phyloP scores from a whole-genome alignment of 768 basidiomycete species.

The Asterophora lycoperdoides region DNA sequence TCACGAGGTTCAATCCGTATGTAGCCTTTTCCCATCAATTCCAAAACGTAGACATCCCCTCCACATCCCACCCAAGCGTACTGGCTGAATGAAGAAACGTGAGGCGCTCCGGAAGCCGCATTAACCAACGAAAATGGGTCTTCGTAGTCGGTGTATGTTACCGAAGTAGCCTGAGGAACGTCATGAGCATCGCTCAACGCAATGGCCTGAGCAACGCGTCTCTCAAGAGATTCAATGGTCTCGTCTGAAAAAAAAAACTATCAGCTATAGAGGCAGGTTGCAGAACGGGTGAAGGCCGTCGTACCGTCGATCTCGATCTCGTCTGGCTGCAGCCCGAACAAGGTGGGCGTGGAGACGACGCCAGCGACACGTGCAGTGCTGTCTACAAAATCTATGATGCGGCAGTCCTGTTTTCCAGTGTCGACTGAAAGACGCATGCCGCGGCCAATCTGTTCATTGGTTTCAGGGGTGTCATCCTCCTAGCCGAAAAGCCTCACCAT shows the following conservation, averaged over 20 bases:
- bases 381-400: slow-evolving; percentile 90
- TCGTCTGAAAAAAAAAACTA: slow-evolving; percentile 38
- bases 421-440: slow-evolving; percentile 82
- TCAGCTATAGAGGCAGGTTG: not conserved
- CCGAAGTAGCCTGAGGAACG: slow-evolving; percentile 52
- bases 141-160: slow-evolving; percentile 75
- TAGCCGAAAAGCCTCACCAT: slow-evolving; percentile 52
- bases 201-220: slow-evolving; percentile 28
- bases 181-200: slow-evolving; percentile 24
- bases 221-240: slow-evolving; percentile 44
- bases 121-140: slow-evolving; percentile 62
- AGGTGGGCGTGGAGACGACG: slow-evolving; percentile 71
- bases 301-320: slow-evolving; percentile 60
- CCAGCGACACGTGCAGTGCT: slow-evolving; percentile 63
- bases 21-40: slow-evolving; percentile 67
- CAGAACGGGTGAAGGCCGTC: not conserved
- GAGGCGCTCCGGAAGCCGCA: slow-evolving; percentile 47
- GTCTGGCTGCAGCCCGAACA: slow-evolving; percentile 81
- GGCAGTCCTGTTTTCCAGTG: slow-evolving; percentile 81
- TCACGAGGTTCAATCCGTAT: slow-evolving; percentile 53
- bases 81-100: slow-evolving; percentile 49
- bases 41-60: slow-evolving; percentile 63
- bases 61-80: slow-evolving; percentile 84
- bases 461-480: not conserved
- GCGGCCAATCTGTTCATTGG: slow-evolving; percentile 71